phyloP scores from a whole-genome alignment of 83 land plant species.

The Diphasiastrum complanatum region DNA sequence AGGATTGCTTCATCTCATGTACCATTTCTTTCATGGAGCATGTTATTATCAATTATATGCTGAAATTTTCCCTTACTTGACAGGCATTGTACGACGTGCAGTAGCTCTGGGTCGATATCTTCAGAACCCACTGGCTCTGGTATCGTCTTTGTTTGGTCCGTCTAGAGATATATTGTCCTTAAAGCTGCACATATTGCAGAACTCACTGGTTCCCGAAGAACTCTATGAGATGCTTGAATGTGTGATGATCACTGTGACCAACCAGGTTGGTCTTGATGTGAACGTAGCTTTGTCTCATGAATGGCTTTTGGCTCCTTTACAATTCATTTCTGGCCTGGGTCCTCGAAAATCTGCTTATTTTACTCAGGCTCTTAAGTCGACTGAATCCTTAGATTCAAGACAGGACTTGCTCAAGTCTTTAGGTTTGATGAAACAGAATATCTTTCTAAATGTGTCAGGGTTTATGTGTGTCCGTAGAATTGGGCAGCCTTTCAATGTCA shows the following conservation, averaged over 20 bases:
- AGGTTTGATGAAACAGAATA: constrained; percentile 54
- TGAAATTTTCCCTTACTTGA: constrained; percentile 1
- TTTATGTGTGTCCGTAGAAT: constrained; percentile 78
- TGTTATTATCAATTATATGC: neutral
- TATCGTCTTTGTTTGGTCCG: constrained; percentile 88
- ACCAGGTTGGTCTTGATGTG: constrained; percentile 83
- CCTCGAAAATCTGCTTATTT: constrained; percentile 87
- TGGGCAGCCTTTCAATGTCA: constrained; percentile 66
- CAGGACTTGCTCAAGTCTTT: constrained; percentile 52
- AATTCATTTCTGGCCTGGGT: constrained; percentile 92
- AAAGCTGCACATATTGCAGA: constrained; percentile 61
- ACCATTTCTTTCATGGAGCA: neutral
- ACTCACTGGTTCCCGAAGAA: constrained; percentile 68
- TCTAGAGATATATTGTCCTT: constrained; percentile 78
- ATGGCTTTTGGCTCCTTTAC: constrained; percentile 87
- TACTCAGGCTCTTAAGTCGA: constrained; percentile 62
- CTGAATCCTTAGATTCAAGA: constrained; percentile 60
- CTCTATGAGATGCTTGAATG: constrained; percentile 74
- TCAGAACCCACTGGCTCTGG: constrained; percentile 92
- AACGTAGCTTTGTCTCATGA: constrained; percentile 87
- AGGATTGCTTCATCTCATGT: neutral
- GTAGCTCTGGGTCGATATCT: constrained; percentile 88
- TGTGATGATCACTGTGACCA: constrained; percentile 81
- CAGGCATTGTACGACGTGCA: constrained; percentile 91
- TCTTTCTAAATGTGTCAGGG: constrained; percentile 75